Evolutionary conservation across 192 early-diverging fungal genomes (phyloP).

Genomic region (Podila minutissima): DNA sequence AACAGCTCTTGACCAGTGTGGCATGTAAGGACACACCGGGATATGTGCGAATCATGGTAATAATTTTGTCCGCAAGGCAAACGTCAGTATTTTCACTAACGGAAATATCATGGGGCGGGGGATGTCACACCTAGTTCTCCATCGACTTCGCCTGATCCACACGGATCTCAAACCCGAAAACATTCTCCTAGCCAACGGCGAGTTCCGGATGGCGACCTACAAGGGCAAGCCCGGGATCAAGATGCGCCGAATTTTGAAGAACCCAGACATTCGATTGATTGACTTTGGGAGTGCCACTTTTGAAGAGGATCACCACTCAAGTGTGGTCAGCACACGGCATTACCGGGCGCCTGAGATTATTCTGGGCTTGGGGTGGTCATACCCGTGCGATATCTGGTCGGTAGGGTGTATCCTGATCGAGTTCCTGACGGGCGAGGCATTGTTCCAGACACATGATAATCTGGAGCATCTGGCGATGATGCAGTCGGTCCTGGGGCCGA

Average conservation of each 20-base stretch:
- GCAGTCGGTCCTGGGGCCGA: slow-evolving; percentile 85
- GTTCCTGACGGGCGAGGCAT: slow-evolving; percentile 92
- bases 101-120: no score
- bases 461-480: slow-evolving; percentile 98
- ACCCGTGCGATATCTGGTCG: slow-evolving; percentile 98
- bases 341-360: slow-evolving; percentile 99
- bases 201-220: slow-evolving; percentile 62
- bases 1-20: slow-evolving; percentile 89
- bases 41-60: not conserved
- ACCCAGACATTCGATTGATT: slow-evolving; percentile 87
- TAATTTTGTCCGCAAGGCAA: no score
- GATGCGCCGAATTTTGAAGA: slow-evolving; percentile 56
- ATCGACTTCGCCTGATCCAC: slow-evolving; percentile 88
- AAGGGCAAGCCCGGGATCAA: slow-evolving; percentile 27
- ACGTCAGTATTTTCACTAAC: no score
- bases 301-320: slow-evolving; percentile 91
- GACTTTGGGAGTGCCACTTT: slow-evolving; percentile 98
- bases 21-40: slow-evolving; percentile 61
- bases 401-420: slow-evolving; percentile 97
- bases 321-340: slow-evolving; percentile 93
- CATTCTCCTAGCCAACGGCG: slow-evolving; percentile 79
- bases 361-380: slow-evolving; percentile 93
- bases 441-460: slow-evolving; percentile 99
- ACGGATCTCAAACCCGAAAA: slow-evolving; percentile 99
- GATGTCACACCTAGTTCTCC: slow-evolving; percentile 71